Evolutionary conservation across 1,139 yeast species (phyloP).

Genomic region (Sugiyamaella novakii): DNA sequence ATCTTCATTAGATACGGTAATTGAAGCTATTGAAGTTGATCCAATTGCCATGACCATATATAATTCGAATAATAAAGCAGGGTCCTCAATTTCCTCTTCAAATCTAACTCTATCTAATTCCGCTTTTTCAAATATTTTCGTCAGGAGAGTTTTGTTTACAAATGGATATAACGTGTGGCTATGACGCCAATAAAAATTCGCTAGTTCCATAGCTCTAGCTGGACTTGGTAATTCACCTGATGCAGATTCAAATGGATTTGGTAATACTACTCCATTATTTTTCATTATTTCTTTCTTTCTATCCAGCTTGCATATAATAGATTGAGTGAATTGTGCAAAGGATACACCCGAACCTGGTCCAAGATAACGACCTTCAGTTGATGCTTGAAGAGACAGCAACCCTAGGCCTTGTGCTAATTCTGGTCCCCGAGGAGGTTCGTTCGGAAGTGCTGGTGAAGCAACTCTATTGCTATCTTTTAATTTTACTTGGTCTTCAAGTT

Average conservation of each 20-base stretch:
- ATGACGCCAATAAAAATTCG: slow-evolving; percentile 32
- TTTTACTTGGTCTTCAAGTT: slow-evolving; percentile 18
- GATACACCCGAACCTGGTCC: slow-evolving; percentile 34
- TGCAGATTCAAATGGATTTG: slow-evolving; percentile 6
- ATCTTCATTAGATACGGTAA: slow-evolving; percentile 29
- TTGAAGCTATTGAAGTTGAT: slow-evolving; percentile 32
- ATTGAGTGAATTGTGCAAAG: slow-evolving; percentile 31
- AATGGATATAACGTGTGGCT: slow-evolving; percentile 32
- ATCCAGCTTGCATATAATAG: slow-evolving; percentile 27
- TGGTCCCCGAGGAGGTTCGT: neutral
- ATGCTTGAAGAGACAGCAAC: slow-evolving; percentile 26
- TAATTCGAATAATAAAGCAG: slow-evolving; percentile 28
- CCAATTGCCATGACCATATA: slow-evolving; percentile 34
- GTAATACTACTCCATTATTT: slow-evolving; percentile 22
- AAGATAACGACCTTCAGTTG: slow-evolving; percentile 32
- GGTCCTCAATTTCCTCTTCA: slow-evolving; percentile 22
- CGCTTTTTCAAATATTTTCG: slow-evolving; percentile 22
- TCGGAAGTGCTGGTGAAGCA: too few species aligned
- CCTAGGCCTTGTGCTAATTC: slow-evolving; percentile 27
- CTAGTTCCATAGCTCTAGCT: slow-evolving; percentile 26
- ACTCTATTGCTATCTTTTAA: too few species aligned
- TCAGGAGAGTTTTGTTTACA: slow-evolving; percentile 23
- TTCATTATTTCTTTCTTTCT: slow-evolving; percentile 22
- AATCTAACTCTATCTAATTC: slow-evolving; percentile 5
- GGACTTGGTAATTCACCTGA: slow-evolving; percentile 23